Evolutionary conservation across 2,329 filamentous ascomycete species (phyloP).

Genomic region (Aspergillus sp.): DNA sequence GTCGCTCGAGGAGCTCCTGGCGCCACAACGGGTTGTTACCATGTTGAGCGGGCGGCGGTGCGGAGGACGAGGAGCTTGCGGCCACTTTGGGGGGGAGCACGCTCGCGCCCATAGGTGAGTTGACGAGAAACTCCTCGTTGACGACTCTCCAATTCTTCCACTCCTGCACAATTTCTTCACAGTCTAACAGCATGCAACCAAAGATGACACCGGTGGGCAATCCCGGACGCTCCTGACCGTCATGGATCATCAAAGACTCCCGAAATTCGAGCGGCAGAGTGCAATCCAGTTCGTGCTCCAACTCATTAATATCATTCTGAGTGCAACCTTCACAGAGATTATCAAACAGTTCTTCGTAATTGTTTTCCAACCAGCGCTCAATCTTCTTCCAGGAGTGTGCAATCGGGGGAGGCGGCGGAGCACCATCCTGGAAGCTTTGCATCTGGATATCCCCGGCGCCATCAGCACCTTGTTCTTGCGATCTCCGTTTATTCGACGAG

Average conservation of each 20-base stretch:
- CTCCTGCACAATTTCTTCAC: constrained; percentile 95
- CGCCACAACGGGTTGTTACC: constrained; percentile 65
- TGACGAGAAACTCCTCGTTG: constrained; percentile 76
- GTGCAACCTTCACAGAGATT: constrained; percentile 90
- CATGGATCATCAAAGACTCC: constrained; percentile 83
- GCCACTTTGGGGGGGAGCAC: constrained; percentile 68
- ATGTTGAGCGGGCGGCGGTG: constrained; percentile 49
- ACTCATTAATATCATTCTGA: constrained; percentile 88
- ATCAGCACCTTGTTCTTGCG: constrained; percentile 60
- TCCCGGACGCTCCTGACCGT: constrained; percentile 94
- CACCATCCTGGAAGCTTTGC: constrained; percentile 89
- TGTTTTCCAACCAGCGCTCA: constrained; percentile 86
- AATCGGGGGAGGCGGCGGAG: constrained; percentile 82
- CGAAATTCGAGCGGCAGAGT: constrained; percentile 88
- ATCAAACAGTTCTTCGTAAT: constrained; percentile 91
- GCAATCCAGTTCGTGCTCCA: constrained; percentile 93
- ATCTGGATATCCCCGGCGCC: constrained; percentile 82
- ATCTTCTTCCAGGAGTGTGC: constrained; percentile 90
- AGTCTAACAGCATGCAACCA: constrained; percentile 89
- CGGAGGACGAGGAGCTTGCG: constrained; percentile 60
- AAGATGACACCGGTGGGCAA: constrained; percentile 89
- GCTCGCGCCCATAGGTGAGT: constrained; percentile 42
- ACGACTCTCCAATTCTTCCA: constrained; percentile 96
- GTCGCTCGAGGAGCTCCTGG: constrained; percentile 72
- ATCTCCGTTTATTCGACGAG: constrained; percentile 54